A percentile compares a stretch with the other conserved stretches of the same genome.
Evolutionary conservation across 345 rosid genomes (phyloP).

Genomic region (Citrus cavaleriei): DNA sequence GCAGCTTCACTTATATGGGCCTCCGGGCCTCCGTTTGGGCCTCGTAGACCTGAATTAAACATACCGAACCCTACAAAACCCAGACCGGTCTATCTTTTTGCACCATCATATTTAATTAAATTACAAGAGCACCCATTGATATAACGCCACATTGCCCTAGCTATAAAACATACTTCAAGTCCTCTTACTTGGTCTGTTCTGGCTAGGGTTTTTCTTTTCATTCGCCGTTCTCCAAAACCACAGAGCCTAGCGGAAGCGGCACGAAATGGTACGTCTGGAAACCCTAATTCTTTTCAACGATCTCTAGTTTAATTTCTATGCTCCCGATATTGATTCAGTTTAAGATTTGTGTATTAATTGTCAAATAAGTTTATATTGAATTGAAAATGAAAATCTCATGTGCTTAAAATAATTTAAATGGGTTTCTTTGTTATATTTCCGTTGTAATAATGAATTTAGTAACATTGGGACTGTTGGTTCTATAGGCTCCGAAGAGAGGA

Average conservation of each 20-base stretch:
- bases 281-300: neutral
- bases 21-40: neutral
- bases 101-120: neutral
- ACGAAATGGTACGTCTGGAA: slow-evolving; percentile 6
- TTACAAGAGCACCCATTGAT: neutral
- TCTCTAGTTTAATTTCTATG: neutral
- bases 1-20: neutral
- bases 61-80: neutral
- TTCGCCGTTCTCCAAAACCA: neutral
- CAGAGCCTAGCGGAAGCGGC: neutral
- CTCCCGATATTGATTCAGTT: neutral
- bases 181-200: neutral
- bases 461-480: neutral
- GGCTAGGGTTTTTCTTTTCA: neutral
- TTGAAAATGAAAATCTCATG: neutral
- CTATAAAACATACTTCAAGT: neutral
- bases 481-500: slow-evolving; percentile 29
- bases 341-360: neutral
- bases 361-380: neutral
- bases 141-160: neutral
- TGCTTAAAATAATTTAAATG: neutral
- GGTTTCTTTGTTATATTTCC: neutral
- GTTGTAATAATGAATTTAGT: neutral
- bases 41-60: neutral
- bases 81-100: neutral